Percentiles rank a stretch among this genome's conserved stretches.
These are phyloP conservation scores for Myxozyma kluyveri DNA, from an alignment of 805 yeast species.

Conservation along the genomic window DNA sequence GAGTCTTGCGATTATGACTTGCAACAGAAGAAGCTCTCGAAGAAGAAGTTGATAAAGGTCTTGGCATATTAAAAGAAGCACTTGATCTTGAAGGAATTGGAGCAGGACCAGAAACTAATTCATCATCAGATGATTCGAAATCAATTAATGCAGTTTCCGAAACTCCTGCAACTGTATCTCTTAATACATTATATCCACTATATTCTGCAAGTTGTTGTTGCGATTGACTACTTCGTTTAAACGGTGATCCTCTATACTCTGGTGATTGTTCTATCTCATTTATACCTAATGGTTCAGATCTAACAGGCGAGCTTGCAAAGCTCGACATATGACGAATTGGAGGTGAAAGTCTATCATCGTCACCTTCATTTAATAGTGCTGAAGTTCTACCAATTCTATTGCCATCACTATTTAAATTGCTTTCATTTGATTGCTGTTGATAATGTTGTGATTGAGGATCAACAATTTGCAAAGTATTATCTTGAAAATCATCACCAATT, in stretches of 20 bases:
- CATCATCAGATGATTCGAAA: slow-evolving; percentile 25
- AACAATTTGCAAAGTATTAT: not conserved
- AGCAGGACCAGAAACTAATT: slow-evolving; percentile 6
- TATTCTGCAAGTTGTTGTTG: slow-evolving; percentile 5
- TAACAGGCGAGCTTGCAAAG: slow-evolving; percentile 14
- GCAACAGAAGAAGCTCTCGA: too few species aligned
- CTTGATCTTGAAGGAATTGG: not conserved
- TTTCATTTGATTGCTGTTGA: not conserved
- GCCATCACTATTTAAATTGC: not conserved
- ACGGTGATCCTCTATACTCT: slow-evolving; percentile 24
- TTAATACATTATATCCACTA: slow-evolving; percentile 25
- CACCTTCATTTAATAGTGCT: not conserved
- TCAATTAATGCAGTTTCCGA: slow-evolving; percentile 20
- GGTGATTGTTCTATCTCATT: slow-evolving; percentile 2
- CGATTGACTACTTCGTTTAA: not conserved
- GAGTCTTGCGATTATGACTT: too few species aligned
- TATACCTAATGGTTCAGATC: slow-evolving; percentile 17
- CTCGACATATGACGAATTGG: slow-evolving; percentile 22
- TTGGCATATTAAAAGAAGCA: not conserved
- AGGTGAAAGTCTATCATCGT: slow-evolving; percentile 18
- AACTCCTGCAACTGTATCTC: slow-evolving; percentile 11
- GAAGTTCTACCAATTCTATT: not conserved
- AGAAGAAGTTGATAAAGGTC: not conserved
- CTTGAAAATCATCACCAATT: slow-evolving; percentile 29
- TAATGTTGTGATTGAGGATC: not conserved